Base-by-base conservation (phyloP, 202 grass and related monocot species). In the Zoysia matrella region DNA sequence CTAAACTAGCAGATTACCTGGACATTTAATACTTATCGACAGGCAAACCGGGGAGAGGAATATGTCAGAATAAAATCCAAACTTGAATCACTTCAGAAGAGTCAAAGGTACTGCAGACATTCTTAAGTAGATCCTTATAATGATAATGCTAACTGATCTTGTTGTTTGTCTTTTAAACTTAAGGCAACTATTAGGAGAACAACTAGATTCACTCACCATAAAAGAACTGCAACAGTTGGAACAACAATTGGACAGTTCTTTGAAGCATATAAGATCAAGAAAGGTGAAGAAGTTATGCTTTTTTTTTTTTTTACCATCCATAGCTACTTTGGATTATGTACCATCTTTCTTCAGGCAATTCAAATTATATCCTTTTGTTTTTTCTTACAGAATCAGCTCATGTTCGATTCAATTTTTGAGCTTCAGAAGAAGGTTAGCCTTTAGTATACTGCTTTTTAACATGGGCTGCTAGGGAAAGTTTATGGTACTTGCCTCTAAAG, bases 341-440 rank as follows among this genome's bases (percentile, higher is more conserved):
- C 18, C 16, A 1, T 45, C 2, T 65, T 72, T 8, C 22, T 36
- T 51, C 55, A 72, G 50, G 82, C 4, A 61, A 13, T 81, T 62
- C 39, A 81, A 30, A 71, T 67, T 46, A 52, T 57, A 65, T 0
- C 30, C 9, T 75, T 86, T 10, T 67, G 8, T 81, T 86, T 64
- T 50, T 65, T 71, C 47, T 5, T 61, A 50, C 87, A 97, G 94
- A 83, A 83, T 47, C 80, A 94, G 40, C 80, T 89, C 69, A 68
- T 92, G 52, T 83, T 88, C 8, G 78, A 94, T 50, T 97, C 89
- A 36, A 92, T 94, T 83, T 76, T 88, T 4, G 85, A 89, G 70
- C 94, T 97, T 80, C 94, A 94, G 74, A 91, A 88, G 78, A 97
- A 94, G 91, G 94, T 89, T 60, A 67, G 75, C 50, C 39, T 7